phyloP scores from a whole-genome alignment of 148 eudicot genomes.

The Amaranthus cruentus region DNA sequence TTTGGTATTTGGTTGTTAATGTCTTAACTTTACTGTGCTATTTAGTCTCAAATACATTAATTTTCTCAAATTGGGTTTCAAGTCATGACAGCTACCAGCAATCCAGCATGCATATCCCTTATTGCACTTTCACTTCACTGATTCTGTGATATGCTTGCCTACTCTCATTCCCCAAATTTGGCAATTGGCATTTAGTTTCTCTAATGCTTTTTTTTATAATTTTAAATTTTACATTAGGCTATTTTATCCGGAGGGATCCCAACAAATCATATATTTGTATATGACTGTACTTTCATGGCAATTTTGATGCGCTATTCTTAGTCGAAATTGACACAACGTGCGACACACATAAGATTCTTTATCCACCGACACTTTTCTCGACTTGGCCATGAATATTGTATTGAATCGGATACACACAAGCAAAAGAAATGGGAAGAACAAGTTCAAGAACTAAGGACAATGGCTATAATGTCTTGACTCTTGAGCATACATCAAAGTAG shows the following conservation, averaged over 20 bases:
- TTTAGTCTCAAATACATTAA: conserved; percentile 2
- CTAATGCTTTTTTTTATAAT: neutral
- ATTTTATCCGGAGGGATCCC: neutral
- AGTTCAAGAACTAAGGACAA: too few species aligned
- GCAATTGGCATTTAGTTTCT: conserved; percentile 7
- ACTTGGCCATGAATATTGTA: too few species aligned
- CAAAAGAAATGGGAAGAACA: too few species aligned
- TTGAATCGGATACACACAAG: too few species aligned
- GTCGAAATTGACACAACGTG: too few species aligned
- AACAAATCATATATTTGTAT: neutral
- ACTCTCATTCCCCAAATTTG: conserved; percentile 20
- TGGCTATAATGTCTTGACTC: too few species aligned
- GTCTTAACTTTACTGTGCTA: conserved; percentile 4
- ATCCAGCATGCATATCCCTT: conserved; percentile 24
- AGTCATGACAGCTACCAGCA: conserved; percentile 21
- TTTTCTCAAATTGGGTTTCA: conserved; percentile 13
- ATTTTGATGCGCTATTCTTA: too few species aligned
- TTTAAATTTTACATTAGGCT: neutral
- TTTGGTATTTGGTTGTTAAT: conserved; percentile 9
- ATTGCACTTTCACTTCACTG: conserved; percentile 3
- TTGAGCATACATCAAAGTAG: too few species aligned
- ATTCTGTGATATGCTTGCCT: conserved; percentile 17
- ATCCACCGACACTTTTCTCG: too few species aligned
- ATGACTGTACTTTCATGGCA: too few species aligned
- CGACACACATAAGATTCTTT: too few species aligned